A percentile compares a stretch with the other conserved stretches of the same genome.
phyloP scores from a whole-genome alignment of 2,329 filamentous ascomycete genomes.

The Lasiodiplodia theobromae region DNA sequence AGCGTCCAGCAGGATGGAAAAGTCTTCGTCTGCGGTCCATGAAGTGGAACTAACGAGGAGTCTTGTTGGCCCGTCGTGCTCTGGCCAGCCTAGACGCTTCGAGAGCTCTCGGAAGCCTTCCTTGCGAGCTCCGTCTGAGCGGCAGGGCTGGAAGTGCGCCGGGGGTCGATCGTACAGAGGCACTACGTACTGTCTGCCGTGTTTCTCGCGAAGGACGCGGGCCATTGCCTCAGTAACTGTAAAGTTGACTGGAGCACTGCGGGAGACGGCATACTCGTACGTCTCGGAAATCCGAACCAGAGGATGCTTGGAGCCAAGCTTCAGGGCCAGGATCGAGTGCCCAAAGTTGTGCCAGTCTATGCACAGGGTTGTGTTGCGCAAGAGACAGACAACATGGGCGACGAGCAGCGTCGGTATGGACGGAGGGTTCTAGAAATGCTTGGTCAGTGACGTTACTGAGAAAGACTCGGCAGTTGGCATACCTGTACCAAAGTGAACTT shows the following conservation, averaged over 20 bases:
- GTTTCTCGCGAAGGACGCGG: constrained; percentile 66
- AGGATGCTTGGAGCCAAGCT: constrained; percentile 69
- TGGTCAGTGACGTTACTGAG: not conserved
- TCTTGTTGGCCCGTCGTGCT: constrained; percentile 68
- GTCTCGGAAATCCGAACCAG: constrained; percentile 78
- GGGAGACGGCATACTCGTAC: constrained; percentile 79
- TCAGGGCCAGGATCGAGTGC: constrained; percentile 84
- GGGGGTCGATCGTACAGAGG: constrained; percentile 84
- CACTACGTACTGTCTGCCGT: constrained; percentile 31
- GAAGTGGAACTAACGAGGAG: constrained; percentile 93
- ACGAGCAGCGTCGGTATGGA: constrained; percentile 89
- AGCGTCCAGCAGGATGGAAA: constrained; percentile 83
- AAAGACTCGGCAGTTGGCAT: constrained; percentile 3
- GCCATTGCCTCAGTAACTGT: constrained; percentile 92
- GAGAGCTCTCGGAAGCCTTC: constrained; percentile 36
- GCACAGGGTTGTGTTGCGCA: constrained; percentile 81
- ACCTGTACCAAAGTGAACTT: constrained; percentile 88
- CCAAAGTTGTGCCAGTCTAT: constrained; percentile 99
- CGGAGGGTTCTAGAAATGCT: constrained; percentile 76
- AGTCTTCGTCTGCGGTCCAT: constrained; percentile 97
- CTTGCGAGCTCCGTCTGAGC: constrained; percentile 52
- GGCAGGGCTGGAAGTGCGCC: constrained; percentile 77
- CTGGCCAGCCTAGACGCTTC: constrained; percentile 68
- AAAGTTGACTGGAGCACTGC: constrained; percentile 75
- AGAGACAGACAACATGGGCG: constrained; percentile 72